Evolutionary conservation across 2,329 filamentous ascomycete genomes (phyloP).

Genomic region (Ilyonectria sp.): DNA sequence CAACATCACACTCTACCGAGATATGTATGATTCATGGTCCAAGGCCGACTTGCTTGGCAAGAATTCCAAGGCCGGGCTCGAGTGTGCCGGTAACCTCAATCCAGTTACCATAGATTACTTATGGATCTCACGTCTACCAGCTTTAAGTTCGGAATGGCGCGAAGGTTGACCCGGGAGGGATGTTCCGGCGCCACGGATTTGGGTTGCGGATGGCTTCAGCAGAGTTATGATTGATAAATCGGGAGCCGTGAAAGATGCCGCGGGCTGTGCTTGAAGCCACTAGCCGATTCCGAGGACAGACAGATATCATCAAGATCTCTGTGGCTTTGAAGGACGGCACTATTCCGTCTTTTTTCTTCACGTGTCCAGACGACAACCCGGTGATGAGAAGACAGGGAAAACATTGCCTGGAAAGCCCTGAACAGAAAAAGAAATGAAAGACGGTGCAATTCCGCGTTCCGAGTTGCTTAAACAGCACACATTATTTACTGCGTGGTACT

Average conservation of each 20-base stretch:
- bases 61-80: constrained; percentile 1
- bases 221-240: constrained; percentile 7
- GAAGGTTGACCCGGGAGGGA: constrained; percentile 12
- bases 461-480: neutral
- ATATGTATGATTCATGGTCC: neutral
- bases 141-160: constrained; percentile 14
- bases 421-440: neutral
- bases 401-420: neutral
- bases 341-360: too few species aligned
- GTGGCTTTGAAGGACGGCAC: too few species aligned
- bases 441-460: neutral
- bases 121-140: constrained; percentile 1
- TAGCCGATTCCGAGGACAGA: neutral
- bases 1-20: neutral
- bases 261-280: neutral
- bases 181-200: neutral
- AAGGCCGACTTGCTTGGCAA: neutral
- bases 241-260: constrained; percentile 7
- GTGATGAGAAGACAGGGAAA: neutral
- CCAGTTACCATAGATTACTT: neutral
- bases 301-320: neutral
- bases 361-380: neutral
- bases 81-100: neutral
- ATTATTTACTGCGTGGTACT: neutral
- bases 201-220: constrained; percentile 16